Base-by-base conservation (phyloP, 148 eudicot genomes). In the Cornus controversa region DNA sequence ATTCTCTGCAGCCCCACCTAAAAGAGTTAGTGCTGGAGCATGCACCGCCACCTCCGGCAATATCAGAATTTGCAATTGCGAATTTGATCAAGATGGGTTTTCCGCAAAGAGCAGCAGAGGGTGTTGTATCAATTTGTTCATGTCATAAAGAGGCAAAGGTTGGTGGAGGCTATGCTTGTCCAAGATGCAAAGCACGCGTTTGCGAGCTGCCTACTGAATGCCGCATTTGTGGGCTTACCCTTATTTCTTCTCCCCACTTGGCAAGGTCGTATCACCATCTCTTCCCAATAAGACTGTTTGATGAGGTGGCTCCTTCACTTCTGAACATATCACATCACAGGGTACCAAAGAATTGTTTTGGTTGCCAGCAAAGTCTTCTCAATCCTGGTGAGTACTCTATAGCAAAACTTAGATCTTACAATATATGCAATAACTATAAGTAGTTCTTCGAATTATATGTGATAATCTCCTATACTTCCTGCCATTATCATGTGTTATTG, bases 41-140 rank as follows among this genome's bases (percentile, higher is more conserved):
- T 80, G 96, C 99, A 47, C 99, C 99, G 29, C 99, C 99, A 64
- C 99, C 99, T 74, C 97, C 99, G 28, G 97, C 99, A 31, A 95
- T 95, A 81, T 96, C 98, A 23, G 98, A 94, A 80, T 95, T 93
- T 85, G 97, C 99, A 77, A 70, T 84, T 53, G 93, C 99, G 57
- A 95, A 93, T 82, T 84, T 95, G 86, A 93, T 95, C 42, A 93
- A 84, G 85, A 95, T 95, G 99, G 99, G 99, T 15, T 95, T 95
- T 73, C 99, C 99, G 18, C 99, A 95, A 82, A 83, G 97, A 82
- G 93, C 96, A 42, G 97, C 97, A 40, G 97, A 95, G 82, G 94
- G 99, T 66, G 91, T 89, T 40, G 84, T 93, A 28, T 90, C 99
- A 77, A 93, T 95, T 29, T 95, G 99, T 75, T 89, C 97, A 10